Conservation (phyloP, 352 stramenopile genomes). For the Phytophthora cryptogea region DNA sequence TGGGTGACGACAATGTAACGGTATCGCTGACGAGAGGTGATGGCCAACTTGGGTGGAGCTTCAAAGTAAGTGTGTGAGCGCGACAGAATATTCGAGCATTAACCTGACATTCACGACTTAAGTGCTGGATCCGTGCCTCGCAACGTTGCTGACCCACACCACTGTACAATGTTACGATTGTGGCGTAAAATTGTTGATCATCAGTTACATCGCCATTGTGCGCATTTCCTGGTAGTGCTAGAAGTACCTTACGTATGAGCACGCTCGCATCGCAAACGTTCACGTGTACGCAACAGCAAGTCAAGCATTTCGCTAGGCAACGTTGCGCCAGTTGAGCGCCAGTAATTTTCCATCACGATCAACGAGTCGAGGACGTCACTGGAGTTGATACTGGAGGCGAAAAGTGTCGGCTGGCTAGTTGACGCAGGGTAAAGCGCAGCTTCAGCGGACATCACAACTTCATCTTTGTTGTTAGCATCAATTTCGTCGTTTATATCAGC, state of each 20-base stretch:
- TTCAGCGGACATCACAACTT: neutral
- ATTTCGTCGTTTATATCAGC: neutral
- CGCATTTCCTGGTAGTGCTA: too few relatives aligned
- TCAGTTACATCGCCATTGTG: too few relatives aligned
- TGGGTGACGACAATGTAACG: neutral
- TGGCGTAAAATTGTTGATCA: too few relatives aligned
- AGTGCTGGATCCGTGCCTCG: too few relatives aligned
- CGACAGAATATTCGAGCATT: too few relatives aligned
- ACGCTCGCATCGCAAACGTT: neutral
- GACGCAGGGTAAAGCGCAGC: neutral
- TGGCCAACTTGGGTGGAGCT: too few relatives aligned
- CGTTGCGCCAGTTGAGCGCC: neutral
- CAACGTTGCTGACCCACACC: too few relatives aligned
- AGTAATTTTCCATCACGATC: constrained; percentile 5
- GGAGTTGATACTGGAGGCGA: neutral
- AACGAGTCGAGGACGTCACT: constrained; percentile 1
- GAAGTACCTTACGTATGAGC: too few relatives aligned
- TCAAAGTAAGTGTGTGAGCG: too few relatives aligned
- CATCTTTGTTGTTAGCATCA: neutral
- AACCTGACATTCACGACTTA: too few relatives aligned
- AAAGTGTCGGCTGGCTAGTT: too few relatives aligned
- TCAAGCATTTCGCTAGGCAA: constrained; percentile 1
- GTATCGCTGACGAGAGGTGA: neutral
- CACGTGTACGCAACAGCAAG: neutral
- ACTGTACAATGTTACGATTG: too few relatives aligned